These are phyloP conservation scores for Lactifluus echinatus DNA, from an alignment of 768 basidiomycete genomes.

Conservation along the genomic window DNA sequence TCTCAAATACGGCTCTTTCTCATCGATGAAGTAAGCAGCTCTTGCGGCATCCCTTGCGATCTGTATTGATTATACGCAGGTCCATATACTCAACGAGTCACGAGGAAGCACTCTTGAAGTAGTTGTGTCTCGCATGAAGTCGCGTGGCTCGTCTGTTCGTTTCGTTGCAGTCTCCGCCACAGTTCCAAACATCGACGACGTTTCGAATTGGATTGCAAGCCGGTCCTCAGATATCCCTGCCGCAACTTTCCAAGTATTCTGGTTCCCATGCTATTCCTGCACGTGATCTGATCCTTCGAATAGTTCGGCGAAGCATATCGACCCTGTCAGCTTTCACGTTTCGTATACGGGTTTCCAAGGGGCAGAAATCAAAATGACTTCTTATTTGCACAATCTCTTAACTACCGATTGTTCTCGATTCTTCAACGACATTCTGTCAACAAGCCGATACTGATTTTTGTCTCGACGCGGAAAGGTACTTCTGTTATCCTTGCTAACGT, in stretches of 20 bases:
- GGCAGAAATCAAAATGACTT: constrained; percentile 68
- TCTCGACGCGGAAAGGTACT: constrained; percentile 77
- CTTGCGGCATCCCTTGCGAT: not conserved
- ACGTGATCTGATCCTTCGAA: not conserved
- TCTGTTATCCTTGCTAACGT: not conserved
- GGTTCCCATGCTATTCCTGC: not conserved
- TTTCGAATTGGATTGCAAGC: constrained; percentile 79
- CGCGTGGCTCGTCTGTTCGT: constrained; percentile 57
- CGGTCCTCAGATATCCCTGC: constrained; percentile 38
- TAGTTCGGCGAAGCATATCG: constrained; percentile 92
- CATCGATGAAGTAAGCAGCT: constrained; percentile 69
- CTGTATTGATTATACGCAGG: constrained; percentile 36
- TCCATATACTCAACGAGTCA: constrained; percentile 85
- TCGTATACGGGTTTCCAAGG: constrained; percentile 64
- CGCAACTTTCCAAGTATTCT: constrained; percentile 56
- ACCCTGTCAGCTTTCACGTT: constrained; percentile 69
- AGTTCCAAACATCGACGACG: constrained; percentile 85
- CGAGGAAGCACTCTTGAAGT: constrained; percentile 93
- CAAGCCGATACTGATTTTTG: constrained; percentile 86
- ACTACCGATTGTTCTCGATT: constrained; percentile 62
- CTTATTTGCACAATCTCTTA: constrained; percentile 59
- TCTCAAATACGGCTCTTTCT: constrained; percentile 72
- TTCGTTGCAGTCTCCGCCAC: constrained; percentile 92
- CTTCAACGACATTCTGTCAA: constrained; percentile 64
- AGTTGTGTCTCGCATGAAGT: constrained; percentile 88